Evolutionary conservation across 1,284 basidiomycete species (phyloP), one percentile per base, ranked within the genome.

Genomic region (Serendipita sp.): DNA sequence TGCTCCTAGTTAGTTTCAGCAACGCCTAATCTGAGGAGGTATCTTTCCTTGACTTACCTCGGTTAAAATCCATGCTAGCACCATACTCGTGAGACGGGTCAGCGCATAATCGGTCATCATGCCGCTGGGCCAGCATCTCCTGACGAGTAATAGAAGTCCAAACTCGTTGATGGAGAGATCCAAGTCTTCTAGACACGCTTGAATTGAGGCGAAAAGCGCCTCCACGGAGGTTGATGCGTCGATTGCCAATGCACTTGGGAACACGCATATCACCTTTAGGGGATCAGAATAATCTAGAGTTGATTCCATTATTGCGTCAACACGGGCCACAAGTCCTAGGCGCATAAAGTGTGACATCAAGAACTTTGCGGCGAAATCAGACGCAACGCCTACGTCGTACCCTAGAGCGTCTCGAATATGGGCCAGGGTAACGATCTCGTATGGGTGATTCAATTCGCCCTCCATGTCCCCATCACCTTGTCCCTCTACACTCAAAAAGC

Each of bases 161-260:
- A 80, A 75, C 72, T 92, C 88, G 68, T 89, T 88, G 35, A 83
- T 76, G 0, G 84, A 81, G 26, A 91, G 73, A 70, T 88, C 82
- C 30, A 88, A 70, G 66, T 89, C 85, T 1, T 77, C 74, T 22
- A 92, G 73, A 66, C 83, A 84, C 1, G 80, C 78, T 70, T 90
- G 88, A n/a, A 90, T 80, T 0, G 84, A 78, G 3, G 82, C 77
- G 8, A 88, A 79, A 30, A 92, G 75, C 0, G 79, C 80, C 69
- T 91, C 88, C 2, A 91, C 86, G 44, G 83, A 81, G 6, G 78
- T 77, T 0, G 87, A 85, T 5, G 83, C 72, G 68, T 91, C 88
- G 53, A 89, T 76, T 0, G 85, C 80, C 2, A 85, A 72, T 0
- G 88, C 87, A 12, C 91, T 70, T 0, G 82, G 81, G 67, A 89